Base-by-base conservation (phyloP, 768 basidiomycete species). In the Trametes sanguinea region DNA sequence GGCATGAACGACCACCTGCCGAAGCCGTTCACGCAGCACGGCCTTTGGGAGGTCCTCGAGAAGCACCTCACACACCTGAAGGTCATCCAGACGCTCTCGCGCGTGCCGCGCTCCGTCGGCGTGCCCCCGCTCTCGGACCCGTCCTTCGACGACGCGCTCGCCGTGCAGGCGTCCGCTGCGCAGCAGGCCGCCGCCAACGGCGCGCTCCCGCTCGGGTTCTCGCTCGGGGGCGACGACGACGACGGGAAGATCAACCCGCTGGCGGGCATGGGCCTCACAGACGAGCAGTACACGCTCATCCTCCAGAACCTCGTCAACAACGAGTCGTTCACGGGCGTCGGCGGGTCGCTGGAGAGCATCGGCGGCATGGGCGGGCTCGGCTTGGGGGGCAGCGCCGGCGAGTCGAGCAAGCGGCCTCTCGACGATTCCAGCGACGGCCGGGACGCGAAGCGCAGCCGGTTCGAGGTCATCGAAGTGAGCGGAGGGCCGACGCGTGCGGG, bases 1-100 rank as follows among this genome's bases (percentile, higher is more conserved):
- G 90, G 95, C 16, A 98, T 98, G 95, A 98, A 95, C 74, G 95
- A 98, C 75, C 90, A 97, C 60, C 78, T 98, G 16, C 91, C 95
- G 7, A 98, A 98, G 74, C 96, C 96, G 3, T 98, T 98, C 77
- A 96, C 92, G n/a, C 93, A 94, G 73, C 87, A 95, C 71, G 90
- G 91, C 14, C 77, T 98, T 33, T 77, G 95, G 50, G 88, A 89
- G 65, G 95, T 98, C 86, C 87, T 98, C 63, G 96, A 98, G 78
- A 94, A 92, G 85, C 92, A 95, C 69, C 78, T 94, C 35, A 87
- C 86, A 75, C 92, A 95, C 70, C 85, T 94, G 57, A 94, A 92
- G 71, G 86, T 87, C 40, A 90, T 95, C 63, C 89, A 92, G 73
- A 84, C 90, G 71, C 87, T 92, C 76, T 82, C 85, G 45, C 77